phyloP scores from a whole-genome alignment of 2,329 filamentous ascomycete species.

The Diaporthe aspalathi region DNA sequence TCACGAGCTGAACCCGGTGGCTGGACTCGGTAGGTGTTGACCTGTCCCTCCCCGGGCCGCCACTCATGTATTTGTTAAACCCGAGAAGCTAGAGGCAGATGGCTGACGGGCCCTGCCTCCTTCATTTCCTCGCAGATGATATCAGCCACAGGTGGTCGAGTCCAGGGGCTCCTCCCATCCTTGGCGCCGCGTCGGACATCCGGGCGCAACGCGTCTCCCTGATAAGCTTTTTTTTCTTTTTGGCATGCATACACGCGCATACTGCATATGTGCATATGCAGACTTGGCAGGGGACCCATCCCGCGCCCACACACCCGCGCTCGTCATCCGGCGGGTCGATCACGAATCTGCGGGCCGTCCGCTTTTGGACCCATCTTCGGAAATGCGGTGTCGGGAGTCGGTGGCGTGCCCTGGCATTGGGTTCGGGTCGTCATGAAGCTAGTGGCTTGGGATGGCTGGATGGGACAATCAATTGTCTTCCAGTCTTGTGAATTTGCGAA shows the following conservation, averaged over 20 bases:
- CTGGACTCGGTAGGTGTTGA: too few species aligned
- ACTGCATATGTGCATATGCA: constrained; percentile 10
- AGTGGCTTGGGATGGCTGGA: neutral
- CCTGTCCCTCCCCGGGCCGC: neutral
- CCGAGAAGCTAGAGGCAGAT: neutral
- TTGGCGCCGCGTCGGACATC: neutral
- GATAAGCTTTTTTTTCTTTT: constrained; percentile 12
- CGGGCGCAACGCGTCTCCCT: neutral
- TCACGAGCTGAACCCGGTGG: neutral
- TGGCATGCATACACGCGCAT: neutral
- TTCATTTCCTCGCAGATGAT: neutral
- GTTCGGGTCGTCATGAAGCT: neutral
- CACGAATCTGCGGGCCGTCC: constrained; percentile 34
- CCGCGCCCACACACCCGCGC: neutral
- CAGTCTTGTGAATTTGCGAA: neutral
- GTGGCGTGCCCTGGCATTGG: constrained; percentile 1
- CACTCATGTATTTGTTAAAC: neutral
- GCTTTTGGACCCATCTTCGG: constrained; percentile 15
- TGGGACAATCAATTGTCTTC: neutral
- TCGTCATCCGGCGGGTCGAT: constrained; percentile 36
- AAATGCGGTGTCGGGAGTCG: constrained; percentile 34
- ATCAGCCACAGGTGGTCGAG: neutral
- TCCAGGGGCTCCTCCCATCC: neutral
- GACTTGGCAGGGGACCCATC: neutral
- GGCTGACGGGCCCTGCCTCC: neutral